Conservation (phyloP, 805 yeast genomes). For the Helenozyma baotianmanensis region DNA sequence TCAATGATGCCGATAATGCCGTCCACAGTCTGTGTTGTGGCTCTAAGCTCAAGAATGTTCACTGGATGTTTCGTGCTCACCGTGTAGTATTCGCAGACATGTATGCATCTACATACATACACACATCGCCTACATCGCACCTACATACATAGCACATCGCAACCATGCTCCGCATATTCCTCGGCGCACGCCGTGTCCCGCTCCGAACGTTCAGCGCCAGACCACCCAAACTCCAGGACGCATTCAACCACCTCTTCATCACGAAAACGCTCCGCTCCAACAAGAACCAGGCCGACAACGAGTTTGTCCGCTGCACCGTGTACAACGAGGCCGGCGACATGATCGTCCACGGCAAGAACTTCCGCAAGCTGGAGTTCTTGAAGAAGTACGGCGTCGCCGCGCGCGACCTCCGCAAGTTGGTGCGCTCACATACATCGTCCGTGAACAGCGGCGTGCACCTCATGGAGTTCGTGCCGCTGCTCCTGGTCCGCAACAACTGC, state of each 20-base stretch:
- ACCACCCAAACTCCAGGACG: slow-evolving; percentile 2
- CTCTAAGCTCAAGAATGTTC: no score
- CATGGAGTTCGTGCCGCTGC: slow-evolving; percentile 55
- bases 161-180: no score
- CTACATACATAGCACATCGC: no score
- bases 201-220: no score
- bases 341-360: slow-evolving; percentile 41
- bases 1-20: no score
- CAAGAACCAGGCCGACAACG: slow-evolving; percentile 23
- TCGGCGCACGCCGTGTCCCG: no score
- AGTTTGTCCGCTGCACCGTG: slow-evolving; percentile 44
- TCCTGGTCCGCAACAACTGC: slow-evolving; percentile 43
- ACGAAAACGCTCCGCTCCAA: slow-evolving; percentile 15
- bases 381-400: slow-evolving; percentile 44
- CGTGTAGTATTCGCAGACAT: no score
- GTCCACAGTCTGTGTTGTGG: no score
- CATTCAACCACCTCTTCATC: slow-evolving; percentile 13
- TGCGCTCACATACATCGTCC: slow-evolving; percentile 19
- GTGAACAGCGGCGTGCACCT: slow-evolving; percentile 19
- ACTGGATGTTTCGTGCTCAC: no score
- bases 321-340: slow-evolving; percentile 44
- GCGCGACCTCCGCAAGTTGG: slow-evolving; percentile 56
- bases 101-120: no score
- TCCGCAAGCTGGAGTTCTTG: slow-evolving; percentile 40
- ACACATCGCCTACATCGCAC: no score